phyloP scores from a whole-genome alignment of 2,329 filamentous ascomycete genomes.

The Ascochyta koolunga region DNA sequence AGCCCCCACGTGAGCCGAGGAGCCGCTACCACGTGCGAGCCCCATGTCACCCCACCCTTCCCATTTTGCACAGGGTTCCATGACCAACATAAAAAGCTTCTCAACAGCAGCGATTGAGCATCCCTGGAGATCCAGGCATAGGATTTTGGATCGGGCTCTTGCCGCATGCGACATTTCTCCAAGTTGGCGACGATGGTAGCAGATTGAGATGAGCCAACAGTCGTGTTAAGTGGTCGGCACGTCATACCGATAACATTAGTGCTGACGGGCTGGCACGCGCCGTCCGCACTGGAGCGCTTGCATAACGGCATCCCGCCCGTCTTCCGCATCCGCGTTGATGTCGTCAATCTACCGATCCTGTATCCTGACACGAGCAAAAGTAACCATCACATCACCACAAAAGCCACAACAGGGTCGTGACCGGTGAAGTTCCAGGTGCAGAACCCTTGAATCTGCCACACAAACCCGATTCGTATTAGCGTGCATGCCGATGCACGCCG shows the following conservation, averaged over 20 bases:
- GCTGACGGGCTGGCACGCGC: constrained; percentile 21
- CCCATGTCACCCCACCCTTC: background rate
- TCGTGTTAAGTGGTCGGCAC: background rate
- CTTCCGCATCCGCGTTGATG: constrained; percentile 8
- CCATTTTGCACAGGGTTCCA: background rate
- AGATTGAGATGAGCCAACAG: constrained; percentile 5
- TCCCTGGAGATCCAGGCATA: background rate
- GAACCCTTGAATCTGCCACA: constrained; percentile 1
- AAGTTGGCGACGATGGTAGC: background rate
- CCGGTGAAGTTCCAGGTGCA: constrained; percentile 1
- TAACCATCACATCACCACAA: background rate
- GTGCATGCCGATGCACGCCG: background rate
- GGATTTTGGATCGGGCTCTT: background rate
- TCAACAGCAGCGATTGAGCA: background rate
- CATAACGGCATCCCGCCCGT: constrained; percentile 8
- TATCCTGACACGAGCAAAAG: background rate
- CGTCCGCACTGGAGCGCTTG: constrained; percentile 21
- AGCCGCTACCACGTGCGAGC: constrained; percentile 9
- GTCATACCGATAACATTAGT: constrained; percentile 24
- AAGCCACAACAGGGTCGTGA: background rate
- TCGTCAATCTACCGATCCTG: background rate
- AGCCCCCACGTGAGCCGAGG: background rate
- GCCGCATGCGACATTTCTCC: background rate
- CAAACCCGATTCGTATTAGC: background rate
- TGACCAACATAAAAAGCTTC: constrained; percentile 3